Base-by-base conservation (phyloP, 2,329 filamentous ascomycete species). In the Aspergillus puulaauensis region DNA sequence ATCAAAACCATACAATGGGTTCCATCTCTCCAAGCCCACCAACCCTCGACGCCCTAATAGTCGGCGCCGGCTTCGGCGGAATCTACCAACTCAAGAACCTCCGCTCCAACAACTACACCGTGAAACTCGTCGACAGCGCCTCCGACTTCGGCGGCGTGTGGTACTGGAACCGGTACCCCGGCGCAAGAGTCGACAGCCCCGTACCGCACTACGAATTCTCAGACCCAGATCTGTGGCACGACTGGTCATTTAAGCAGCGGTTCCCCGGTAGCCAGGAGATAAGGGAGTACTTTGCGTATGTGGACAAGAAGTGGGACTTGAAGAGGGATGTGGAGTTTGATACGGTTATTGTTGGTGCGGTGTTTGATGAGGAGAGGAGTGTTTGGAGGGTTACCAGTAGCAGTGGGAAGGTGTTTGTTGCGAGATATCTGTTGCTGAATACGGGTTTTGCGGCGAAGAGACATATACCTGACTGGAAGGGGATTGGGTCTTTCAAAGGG, bases 121-220 rank as follows among this genome's bases (percentile, higher is more conserved):
- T 75, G 2, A 75, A 78, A 27, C 74, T 85, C 24, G 81, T 80
- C 59, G 84, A 86, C 60, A 79, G 81, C 0, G 83, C 79, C 11
- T 75, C 75, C 9, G 77, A 79, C 53, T 66, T 77, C 0, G 83
- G 82, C 3, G 83, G 83, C 27, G 80, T 77, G 0, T 86, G 84
- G 84, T 70, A 78, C 44, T 84, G 77, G 79, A 85, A 84, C 67
- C 77, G 77, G 61, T 86, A 84, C 61, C 83, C 82, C 0, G 83
- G 82, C 0, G 78, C 82, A 1, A 70, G 75, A 0, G 81, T 85
- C 2, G 84, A 87, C 69, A 81, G 78, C 0, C 77, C 82, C 53
- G 75, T 82, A 2, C 81, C 82, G 0, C 73, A 79, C 56, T 85
- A 86, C 57, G 77, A 85, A 60, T 80, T 81, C 52, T 81, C 77